A percentile compares a stretch with the other conserved stretches of the same genome.
phyloP scores from a whole-genome alignment of 129 eudicot genomes.

The Calendula officinalis region DNA sequence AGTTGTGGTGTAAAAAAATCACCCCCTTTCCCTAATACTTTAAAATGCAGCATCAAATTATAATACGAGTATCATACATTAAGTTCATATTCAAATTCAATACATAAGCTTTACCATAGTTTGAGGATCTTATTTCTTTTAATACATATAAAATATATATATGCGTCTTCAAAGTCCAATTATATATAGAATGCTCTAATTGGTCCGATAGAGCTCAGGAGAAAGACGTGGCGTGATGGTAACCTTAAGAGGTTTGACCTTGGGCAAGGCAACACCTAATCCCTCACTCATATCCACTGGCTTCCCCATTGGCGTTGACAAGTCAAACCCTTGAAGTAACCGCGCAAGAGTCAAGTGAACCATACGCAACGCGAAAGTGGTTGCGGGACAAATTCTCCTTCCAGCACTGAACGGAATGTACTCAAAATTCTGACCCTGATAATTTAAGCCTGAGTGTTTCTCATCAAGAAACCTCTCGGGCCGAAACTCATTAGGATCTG shows the following conservation, averaged over 20 bases:
- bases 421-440: slow-evolving; percentile 34
- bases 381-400: slow-evolving; percentile 47
- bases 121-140: background rate
- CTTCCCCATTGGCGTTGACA: slow-evolving; percentile 27
- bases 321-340: slow-evolving; percentile 39
- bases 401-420: slow-evolving; percentile 45
- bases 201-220: slow-evolving; percentile 9
- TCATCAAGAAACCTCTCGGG: slow-evolving; percentile 38
- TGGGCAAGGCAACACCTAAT: slow-evolving; percentile 42
- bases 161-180: too few relatives aligned
- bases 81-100: too few relatives aligned
- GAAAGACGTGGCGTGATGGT: slow-evolving; percentile 35
- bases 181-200: background rate
- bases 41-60: too few relatives aligned
- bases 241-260: slow-evolving; percentile 41
- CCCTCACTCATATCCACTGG: slow-evolving; percentile 45
- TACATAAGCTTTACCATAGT: too few relatives aligned
- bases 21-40: too few relatives aligned
- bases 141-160: background rate
- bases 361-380: slow-evolving; percentile 26
- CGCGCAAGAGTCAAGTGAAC: slow-evolving; percentile 38
- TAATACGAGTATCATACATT: too few relatives aligned
- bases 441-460: slow-evolving; percentile 17
- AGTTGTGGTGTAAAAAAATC: too few relatives aligned
- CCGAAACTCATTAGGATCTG: slow-evolving; percentile 30